These are phyloP conservation scores for Coniophora puteana DNA, from an alignment of 1,284 basidiomycete genomes.

Conservation along the genomic window DNA sequence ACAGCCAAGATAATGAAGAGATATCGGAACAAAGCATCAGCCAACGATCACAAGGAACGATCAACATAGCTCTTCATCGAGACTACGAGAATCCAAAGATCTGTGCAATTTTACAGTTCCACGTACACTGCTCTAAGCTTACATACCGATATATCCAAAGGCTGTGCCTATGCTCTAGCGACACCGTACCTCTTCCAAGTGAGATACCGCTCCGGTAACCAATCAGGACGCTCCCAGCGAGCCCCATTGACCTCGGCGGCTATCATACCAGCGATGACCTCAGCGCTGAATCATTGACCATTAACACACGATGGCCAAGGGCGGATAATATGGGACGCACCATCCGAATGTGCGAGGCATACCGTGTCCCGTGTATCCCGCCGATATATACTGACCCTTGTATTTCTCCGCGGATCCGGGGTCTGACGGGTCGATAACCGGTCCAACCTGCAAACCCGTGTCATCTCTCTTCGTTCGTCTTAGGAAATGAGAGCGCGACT, in stretches of 20 bases:
- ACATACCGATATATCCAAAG: no score
- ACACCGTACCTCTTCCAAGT: no score
- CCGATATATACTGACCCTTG: constrained; percentile 70
- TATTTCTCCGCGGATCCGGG: constrained; percentile 23
- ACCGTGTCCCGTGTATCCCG: constrained; percentile 76
- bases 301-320: not conserved
- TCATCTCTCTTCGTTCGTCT: not conserved
- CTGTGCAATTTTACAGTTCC: no score
- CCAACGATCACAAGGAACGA: no score
- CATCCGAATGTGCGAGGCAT: constrained; percentile 78
- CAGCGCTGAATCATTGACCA: constrained; percentile 47
- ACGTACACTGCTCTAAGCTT: no score
- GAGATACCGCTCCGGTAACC: constrained; percentile 64
- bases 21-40: no score
- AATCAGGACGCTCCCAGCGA: constrained; percentile 50
- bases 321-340: constrained; percentile 41
- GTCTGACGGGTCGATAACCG: constrained; percentile 39
- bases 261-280: constrained; percentile 65
- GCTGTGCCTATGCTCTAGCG: no score
- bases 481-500: constrained; percentile 20
- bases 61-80: no score
- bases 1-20: no score
- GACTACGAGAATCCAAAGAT: no score
- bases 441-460: constrained; percentile 75
- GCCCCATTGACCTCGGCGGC: constrained; percentile 41